phyloP scores from a whole-genome alignment of 176 grass and related monocot genomes.

The Oryza meyeriana region DNA sequence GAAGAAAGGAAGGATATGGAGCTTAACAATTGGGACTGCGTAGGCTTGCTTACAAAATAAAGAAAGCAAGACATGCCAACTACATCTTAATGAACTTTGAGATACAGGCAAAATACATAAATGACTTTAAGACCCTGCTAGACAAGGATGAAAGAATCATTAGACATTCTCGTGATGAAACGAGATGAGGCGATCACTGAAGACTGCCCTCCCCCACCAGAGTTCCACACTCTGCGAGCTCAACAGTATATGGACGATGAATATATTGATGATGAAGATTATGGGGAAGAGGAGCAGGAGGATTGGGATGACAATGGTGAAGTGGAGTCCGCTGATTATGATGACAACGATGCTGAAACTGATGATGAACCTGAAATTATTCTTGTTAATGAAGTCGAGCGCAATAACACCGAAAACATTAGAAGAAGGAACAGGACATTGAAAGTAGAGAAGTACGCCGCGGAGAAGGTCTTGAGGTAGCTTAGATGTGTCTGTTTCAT shows the following conservation, averaged over 20 bases:
- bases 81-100: constrained; percentile 97
- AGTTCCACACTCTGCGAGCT: constrained; percentile 51
- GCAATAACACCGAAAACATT: constrained; percentile 21
- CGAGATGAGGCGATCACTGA: constrained; percentile 72
- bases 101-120: constrained; percentile 75
- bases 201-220: constrained; percentile 66
- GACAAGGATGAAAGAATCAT: constrained; percentile 93
- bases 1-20: constrained; percentile 98
- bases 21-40: constrained; percentile 86
- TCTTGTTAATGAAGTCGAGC: constrained; percentile 52
- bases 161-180: constrained; percentile 80
- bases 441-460: constrained; percentile 44
- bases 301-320: constrained; percentile 23
- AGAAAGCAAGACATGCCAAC: constrained; percentile 78
- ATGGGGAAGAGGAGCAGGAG: background rate
- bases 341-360: constrained; percentile 24
- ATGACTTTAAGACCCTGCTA: constrained; percentile 85
- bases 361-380: constrained; percentile 62
- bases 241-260: constrained; percentile 58
- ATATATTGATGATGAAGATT: constrained; percentile 39
- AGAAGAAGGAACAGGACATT: constrained; percentile 37
- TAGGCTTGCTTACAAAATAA: constrained; percentile 83
- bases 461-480: constrained; percentile 44
- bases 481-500: background rate
- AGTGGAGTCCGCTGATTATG: constrained; percentile 29